Conservation (phyloP, 2,329 filamentous ascomycete genomes). For the Fusarium miscanthi region DNA sequence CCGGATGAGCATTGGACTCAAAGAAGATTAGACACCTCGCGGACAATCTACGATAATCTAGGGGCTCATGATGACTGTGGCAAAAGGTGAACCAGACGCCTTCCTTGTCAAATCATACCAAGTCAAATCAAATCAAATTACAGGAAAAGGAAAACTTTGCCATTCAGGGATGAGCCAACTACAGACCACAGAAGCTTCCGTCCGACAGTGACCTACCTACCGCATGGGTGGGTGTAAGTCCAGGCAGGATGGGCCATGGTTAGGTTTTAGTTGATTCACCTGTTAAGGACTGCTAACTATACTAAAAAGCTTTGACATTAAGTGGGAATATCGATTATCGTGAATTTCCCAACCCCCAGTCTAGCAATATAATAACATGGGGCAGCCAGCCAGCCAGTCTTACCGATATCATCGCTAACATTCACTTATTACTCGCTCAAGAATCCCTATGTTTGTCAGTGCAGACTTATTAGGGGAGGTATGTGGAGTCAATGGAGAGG, state of each 20-base stretch:
- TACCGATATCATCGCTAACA: neutral
- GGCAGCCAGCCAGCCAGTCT: slow-evolving; percentile 2
- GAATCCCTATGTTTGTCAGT: neutral
- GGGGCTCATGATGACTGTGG: slow-evolving; percentile 15
- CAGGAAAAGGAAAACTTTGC: slow-evolving; percentile 4
- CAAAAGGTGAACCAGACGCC: slow-evolving; percentile 35
- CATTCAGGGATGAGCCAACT: slow-evolving; percentile 4
- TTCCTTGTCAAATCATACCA: slow-evolving; percentile 6
- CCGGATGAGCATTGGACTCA: slow-evolving; percentile 12
- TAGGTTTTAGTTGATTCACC: neutral
- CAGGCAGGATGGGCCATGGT: neutral
- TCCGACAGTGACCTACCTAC: slow-evolving; percentile 7
- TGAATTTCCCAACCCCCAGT: slow-evolving; percentile 12
- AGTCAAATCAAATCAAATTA: slow-evolving; percentile 2
- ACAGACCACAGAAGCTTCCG: neutral
- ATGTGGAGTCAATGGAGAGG: slow-evolving; percentile 17
- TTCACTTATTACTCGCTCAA: neutral
- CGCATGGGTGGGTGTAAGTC: slow-evolving; percentile 2
- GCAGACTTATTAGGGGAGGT: slow-evolving; percentile 17
- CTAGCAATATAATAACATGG: slow-evolving; percentile 12
- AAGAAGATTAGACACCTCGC: slow-evolving; percentile 25
- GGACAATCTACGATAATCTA: slow-evolving; percentile 19
- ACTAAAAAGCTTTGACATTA: neutral
- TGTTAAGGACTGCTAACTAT: neutral
- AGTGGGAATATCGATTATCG: slow-evolving; percentile 12